These are phyloP conservation scores for Podila verticillata DNA, from an alignment of 192 early-diverging fungal genomes.

Conservation along the genomic window DNA sequence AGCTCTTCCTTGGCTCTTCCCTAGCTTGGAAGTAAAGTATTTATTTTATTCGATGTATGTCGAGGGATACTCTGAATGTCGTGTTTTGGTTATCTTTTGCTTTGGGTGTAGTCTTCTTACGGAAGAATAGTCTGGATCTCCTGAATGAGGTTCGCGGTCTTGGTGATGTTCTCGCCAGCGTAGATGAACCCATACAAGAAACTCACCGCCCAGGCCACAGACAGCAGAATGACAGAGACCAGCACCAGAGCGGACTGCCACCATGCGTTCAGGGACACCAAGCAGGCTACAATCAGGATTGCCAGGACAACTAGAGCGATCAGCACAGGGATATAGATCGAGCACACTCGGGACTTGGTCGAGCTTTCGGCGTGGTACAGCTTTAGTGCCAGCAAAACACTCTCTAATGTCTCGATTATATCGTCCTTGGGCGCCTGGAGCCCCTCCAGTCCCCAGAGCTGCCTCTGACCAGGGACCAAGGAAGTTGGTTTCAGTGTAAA, in stretches of 20 bases:
- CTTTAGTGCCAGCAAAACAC: constrained; percentile 6
- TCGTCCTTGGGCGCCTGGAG: background rate
- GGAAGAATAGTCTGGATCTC: no score
- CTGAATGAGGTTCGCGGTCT: constrained; percentile 5
- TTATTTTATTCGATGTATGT: no score
- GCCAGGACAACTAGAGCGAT: background rate
- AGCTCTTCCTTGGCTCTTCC: no score
- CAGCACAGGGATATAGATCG: background rate
- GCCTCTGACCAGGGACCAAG: background rate
- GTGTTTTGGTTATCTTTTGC: no score
- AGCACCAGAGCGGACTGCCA: background rate
- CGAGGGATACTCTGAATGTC: no score
- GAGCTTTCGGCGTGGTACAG: constrained; percentile 2
- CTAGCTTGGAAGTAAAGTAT: no score
- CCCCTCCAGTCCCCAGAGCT: background rate
- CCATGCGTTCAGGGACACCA: background rate
- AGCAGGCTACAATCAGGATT: background rate
- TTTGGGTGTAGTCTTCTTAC: no score
- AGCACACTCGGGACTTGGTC: background rate
- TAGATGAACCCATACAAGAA: constrained; percentile 33
- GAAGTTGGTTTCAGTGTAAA: background rate
- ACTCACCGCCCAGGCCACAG: constrained; percentile 2
- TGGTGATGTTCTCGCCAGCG: constrained; percentile 31
- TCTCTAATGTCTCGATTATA: constrained; percentile 7
- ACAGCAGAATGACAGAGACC: background rate